These are phyloP conservation scores for Ambrosia artemisiifolia DNA, from an alignment of 129 eudicot species.

Conservation along the genomic window DNA sequence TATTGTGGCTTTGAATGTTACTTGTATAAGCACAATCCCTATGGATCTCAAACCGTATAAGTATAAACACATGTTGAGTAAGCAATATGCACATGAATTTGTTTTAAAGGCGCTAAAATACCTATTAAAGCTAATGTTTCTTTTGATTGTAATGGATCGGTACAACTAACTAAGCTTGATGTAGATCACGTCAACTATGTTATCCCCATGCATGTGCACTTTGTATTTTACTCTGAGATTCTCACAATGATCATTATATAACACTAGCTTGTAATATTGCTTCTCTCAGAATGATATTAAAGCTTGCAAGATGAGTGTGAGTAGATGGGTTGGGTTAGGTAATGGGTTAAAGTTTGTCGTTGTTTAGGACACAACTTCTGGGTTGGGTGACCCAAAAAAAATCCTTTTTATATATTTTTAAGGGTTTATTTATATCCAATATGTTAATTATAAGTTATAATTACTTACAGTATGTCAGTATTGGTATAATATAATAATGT, in stretches of 20 bases:
- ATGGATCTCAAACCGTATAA: neutral
- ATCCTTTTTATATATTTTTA: neutral
- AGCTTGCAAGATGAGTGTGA: constrained; percentile 1
- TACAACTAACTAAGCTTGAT: constrained; percentile 6
- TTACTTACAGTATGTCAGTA: no score
- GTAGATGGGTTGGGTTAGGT: neutral
- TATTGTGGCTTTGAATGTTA: neutral
- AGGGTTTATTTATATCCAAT: neutral
- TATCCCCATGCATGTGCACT: neutral
- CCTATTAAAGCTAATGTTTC: neutral
- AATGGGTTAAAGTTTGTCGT: neutral
- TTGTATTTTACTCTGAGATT: neutral
- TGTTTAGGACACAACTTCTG: neutral
- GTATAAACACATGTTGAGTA: neutral
- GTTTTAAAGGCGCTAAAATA: neutral
- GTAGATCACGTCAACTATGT: neutral
- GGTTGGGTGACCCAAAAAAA: neutral
- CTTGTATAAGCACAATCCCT: neutral
- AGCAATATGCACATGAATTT: neutral
- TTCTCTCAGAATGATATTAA: neutral
- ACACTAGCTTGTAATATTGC: neutral
- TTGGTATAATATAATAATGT: neutral
- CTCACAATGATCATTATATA: neutral
- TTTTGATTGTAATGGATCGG: constrained; percentile 1
- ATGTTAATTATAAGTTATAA: neutral